Conservation (phyloP, 2,329 filamentous ascomycete genomes). For the Diplodia mutila region DNA sequence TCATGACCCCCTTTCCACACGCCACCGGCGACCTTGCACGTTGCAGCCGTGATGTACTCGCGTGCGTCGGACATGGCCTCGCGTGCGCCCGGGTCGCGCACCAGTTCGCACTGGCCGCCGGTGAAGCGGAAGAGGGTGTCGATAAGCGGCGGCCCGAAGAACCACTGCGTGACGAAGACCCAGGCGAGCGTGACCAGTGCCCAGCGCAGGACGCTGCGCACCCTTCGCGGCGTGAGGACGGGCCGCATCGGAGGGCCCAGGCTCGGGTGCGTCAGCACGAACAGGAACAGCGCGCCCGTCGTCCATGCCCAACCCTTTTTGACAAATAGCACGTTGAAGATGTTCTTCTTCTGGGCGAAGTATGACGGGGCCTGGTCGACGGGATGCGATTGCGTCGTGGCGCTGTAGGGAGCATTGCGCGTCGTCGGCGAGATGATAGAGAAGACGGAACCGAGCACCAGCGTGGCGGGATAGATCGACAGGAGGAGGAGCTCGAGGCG, state of each 20-base stretch:
- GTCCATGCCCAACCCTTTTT: constrained; percentile 96
- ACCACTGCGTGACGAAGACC: constrained; percentile 94
- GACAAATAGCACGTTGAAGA: constrained; percentile 92
- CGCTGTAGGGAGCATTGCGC: constrained; percentile 63
- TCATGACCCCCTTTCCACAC: constrained; percentile 93
- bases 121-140: constrained; percentile 89
- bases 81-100: constrained; percentile 52
- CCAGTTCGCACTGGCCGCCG: constrained; percentile 77
- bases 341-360: constrained; percentile 90
- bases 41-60: constrained; percentile 69
- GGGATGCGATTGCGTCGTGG: constrained; percentile 65
- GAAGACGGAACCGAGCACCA: constrained; percentile 82
- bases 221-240: constrained; percentile 50
- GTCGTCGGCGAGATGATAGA: constrained; percentile 75
- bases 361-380: constrained; percentile 70
- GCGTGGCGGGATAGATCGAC: constrained; percentile 72
- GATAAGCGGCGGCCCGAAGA: constrained; percentile 86
- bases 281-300: constrained; percentile 71
- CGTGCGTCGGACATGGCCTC: constrained; percentile 50
- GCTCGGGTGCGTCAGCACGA: constrained; percentile 70
- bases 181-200: constrained; percentile 73
- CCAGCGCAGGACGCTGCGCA: constrained; percentile 71
- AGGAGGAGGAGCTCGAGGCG: constrained; percentile 68
- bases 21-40: constrained; percentile 82
- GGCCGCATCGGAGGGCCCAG: constrained; percentile 49